These are phyloP conservation scores for Garcia nutans DNA, from an alignment of 345 rosid genomes.

Conservation along the genomic window DNA sequence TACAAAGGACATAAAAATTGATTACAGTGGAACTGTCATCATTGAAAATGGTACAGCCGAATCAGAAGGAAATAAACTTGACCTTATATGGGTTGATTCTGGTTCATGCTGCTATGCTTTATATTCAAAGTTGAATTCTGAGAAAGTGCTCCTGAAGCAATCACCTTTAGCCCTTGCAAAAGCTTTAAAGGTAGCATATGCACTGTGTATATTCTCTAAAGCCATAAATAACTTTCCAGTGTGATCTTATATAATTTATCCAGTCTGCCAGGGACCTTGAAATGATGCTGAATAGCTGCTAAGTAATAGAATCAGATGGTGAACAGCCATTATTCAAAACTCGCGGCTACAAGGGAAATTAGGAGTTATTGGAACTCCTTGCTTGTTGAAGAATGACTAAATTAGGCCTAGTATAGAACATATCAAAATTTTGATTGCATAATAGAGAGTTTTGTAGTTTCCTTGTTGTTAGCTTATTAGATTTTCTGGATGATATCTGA, in stretches of 20 bases:
- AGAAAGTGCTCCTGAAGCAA: conserved; percentile 64
- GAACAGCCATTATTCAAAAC: neutral
- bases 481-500: neutral
- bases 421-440: neutral
- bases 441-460: neutral
- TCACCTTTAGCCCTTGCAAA: conserved; percentile 93
- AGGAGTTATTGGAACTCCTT: neutral
- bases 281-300: no score
- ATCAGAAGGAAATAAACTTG: conserved; percentile 32
- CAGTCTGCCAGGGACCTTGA: no score
- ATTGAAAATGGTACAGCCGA: conserved; percentile 21
- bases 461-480: neutral
- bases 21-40: conserved; percentile 7
- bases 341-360: neutral
- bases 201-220: neutral
- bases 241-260: neutral
- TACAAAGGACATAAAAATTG: conserved; percentile 10
- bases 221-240: neutral
- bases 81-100: conserved; percentile 78
- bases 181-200: conserved; percentile 74
- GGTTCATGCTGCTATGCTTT: conserved; percentile 84
- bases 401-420: neutral
- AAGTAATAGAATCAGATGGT: neutral
- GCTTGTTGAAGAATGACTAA: neutral
- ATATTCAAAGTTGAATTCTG: conserved; percentile 68